A percentile compares a stretch with the other conserved stretches of the same genome.
Conservation (phyloP, 2,329 filamentous ascomycete species). For the Magnaporthiopsis incrustans region DNA sequence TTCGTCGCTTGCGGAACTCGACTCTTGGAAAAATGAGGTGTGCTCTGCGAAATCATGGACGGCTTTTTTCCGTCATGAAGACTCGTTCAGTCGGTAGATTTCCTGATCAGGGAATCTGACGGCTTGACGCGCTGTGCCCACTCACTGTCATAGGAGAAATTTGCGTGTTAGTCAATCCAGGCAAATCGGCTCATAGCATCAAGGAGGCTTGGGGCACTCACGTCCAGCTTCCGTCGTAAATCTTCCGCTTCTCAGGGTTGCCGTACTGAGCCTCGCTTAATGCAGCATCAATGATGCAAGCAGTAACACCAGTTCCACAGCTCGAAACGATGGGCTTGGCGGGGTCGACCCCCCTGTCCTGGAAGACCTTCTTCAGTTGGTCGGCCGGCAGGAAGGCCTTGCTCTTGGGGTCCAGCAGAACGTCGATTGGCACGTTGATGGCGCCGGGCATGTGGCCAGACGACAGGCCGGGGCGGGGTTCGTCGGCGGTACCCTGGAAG, state of each 20-base stretch:
- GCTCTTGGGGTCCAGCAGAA: slow-evolving; percentile 72
- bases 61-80: no score
- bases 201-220: slow-evolving; percentile 42
- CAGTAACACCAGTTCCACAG: slow-evolving; percentile 92
- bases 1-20: background rate
- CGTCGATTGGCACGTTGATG: slow-evolving; percentile 70
- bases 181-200: background rate
- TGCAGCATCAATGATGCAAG: slow-evolving; percentile 82
- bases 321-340: slow-evolving; percentile 75
- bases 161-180: slow-evolving; percentile 8
- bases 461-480: slow-evolving; percentile 76
- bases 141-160: background rate
- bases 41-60: background rate
- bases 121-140: slow-evolving; percentile 8
- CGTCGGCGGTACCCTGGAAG: slow-evolving; percentile 75
- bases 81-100: slow-evolving; percentile 1
- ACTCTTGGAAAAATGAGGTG: background rate
- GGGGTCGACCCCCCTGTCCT: slow-evolving; percentile 71
- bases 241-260: slow-evolving; percentile 53
- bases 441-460: slow-evolving; percentile 91
- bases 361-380: slow-evolving; percentile 67
- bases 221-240: slow-evolving; percentile 99
- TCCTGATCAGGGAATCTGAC: slow-evolving; percentile 7
- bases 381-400: slow-evolving; percentile 70
- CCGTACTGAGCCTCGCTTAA: slow-evolving; percentile 72